Conservation (phyloP, 129 eudicot species). For the Sambucus nigra region DNA sequence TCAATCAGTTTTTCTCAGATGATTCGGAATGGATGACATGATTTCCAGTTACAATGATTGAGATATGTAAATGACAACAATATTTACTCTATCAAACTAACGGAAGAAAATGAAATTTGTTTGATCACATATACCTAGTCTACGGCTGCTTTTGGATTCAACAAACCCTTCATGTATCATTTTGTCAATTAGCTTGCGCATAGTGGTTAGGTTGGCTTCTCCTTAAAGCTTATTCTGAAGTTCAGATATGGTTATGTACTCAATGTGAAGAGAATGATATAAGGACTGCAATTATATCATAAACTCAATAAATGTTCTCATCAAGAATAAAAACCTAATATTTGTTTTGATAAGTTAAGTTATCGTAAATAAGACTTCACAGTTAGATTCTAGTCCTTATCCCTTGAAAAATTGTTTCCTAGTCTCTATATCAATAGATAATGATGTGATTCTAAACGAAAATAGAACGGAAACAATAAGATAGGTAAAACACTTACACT, state of each 20-base stretch:
- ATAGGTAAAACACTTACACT: too few species aligned
- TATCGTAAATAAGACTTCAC: too few species aligned
- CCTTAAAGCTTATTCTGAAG: constrained; percentile 85
- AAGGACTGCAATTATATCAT: constrained; percentile 48
- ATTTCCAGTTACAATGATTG: constrained; percentile 41
- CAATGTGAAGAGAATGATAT: constrained; percentile 81
- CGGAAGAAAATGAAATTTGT: background rate
- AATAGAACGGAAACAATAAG: too few species aligned
- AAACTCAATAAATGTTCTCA: background rate
- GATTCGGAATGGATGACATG: constrained; percentile 81
- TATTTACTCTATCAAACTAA: background rate
- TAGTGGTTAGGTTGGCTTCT: constrained; percentile 54
- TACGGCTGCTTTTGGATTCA: constrained; percentile 59
- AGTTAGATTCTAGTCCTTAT: too few species aligned
- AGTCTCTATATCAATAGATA: too few species aligned
- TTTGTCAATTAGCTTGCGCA: constrained; percentile 72
- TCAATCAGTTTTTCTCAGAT: constrained; percentile 69
- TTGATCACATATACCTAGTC: constrained; percentile 44
- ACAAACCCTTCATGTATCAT: constrained; percentile 82
- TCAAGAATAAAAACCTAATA: background rate
- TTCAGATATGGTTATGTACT: constrained; percentile 50
- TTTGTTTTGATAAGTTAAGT: background rate
- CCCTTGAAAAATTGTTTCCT: too few species aligned
- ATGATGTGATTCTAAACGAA: too few species aligned
- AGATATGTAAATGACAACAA: background rate